Percentiles rank a stretch among this genome's conserved stretches.
Evolutionary conservation across 495 filamentous ascomycete species (phyloP).

Genomic region (Barbatosphaeria neglecta): DNA sequence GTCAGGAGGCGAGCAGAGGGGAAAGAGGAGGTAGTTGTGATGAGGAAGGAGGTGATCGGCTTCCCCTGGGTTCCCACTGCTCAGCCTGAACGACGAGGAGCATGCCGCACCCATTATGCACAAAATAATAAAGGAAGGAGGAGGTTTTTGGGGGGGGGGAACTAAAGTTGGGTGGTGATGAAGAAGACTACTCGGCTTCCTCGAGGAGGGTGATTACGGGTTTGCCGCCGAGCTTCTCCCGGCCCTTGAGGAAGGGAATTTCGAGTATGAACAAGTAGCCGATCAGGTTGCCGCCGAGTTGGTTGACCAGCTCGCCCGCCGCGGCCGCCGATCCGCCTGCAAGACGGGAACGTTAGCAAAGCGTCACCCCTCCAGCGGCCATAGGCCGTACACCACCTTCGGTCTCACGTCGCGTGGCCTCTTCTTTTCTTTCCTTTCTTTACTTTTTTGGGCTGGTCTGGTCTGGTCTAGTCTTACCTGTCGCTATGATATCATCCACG

Average conservation of each 20-base stretch:
- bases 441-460: not conserved
- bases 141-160: not conserved
- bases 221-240: constrained; percentile 69
- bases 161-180: no score
- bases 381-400: no score
- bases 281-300: constrained; percentile 72
- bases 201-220: constrained; percentile 76
- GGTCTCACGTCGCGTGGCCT: no score
- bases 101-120: no score
- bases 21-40: no score
- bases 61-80: no score
- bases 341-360: not conserved
- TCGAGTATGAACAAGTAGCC: constrained; percentile 95
- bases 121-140: not conserved
- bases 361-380: no score
- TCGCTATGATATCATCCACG: constrained; percentile 97
- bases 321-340: constrained; percentile 85
- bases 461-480: constrained; percentile 48
- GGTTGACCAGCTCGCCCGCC: constrained; percentile 71
- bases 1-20: no score
- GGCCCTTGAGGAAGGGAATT: constrained; percentile 85
- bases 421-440: not conserved
- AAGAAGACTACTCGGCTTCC: constrained; percentile 3
- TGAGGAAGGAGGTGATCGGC: no score
- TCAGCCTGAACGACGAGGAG: no score